Evolutionary conservation across 2,329 filamentous ascomycete species (phyloP), one percentile per base, ranked within the genome.

Genomic region (Thielaviopsis ethacetica): DNA sequence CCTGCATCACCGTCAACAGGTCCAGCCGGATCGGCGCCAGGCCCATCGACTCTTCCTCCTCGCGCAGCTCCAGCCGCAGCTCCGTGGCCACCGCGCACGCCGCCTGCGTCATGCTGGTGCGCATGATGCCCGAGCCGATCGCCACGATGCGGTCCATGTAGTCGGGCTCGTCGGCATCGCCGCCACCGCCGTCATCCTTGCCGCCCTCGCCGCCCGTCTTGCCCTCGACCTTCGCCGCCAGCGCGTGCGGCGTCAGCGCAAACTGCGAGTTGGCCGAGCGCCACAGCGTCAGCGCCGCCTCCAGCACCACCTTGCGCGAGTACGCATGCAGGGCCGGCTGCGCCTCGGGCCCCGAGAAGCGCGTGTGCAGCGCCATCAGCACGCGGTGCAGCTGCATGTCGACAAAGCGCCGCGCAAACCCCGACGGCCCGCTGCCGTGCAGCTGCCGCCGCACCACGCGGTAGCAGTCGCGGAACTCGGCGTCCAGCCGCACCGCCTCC

Each of bases 381-480:
- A 79, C 81, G 9, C 79, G 76, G 26, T 76, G 73, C 61, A 81
- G 71, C 22, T 80, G 66, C 50, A 79, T 70, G 27, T 81, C 75
- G 5, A 79, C 65, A 0, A 76, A 63, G 3, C 73, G 71, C 5
- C 72, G 64, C n/a, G 74, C 71, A 57, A 78, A 77, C 15, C 3
- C 44, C 51, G 15, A 64, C 63, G 58, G 4, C 24, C 55, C 1
- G 38, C 65, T 67, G 9, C 47, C 57, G 19, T 69, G 68, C 0
- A 76, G 62, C 0, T 56, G 70, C 3, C 64, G 69, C 12, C 67
- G 68, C 0, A 79, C 60, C 1, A 58, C 61, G 59, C 72, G 76
- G 64, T 78, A 79, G 0, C 70, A 67, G 0, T 65, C 63, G 15
- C 73, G 66, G 0, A 80, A 65, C 53, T 74, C 70, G 0, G 64